Conservation (phyloP, 2,329 filamentous ascomycete species). For the Neodidymelliopsis sp. region DNA sequence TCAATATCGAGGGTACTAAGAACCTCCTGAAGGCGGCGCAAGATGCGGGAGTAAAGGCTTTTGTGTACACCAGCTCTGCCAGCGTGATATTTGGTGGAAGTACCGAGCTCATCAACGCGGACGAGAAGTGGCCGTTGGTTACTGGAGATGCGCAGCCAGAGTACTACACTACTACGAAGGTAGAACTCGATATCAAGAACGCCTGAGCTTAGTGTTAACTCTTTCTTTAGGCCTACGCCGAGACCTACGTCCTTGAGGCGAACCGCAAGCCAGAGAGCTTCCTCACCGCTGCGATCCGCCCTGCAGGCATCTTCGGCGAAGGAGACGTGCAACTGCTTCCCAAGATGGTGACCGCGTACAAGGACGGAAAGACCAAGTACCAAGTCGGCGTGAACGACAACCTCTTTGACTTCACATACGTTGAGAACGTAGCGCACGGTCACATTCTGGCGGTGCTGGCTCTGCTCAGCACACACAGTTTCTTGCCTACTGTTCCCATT, state of each 20-base stretch:
- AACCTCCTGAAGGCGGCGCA: conserved; percentile 57
- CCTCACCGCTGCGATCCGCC: conserved; percentile 59
- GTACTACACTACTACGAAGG: conserved; percentile 61
- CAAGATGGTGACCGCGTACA: conserved; percentile 54
- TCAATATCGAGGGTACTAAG: conserved; percentile 61
- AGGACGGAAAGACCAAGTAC: conserved; percentile 57
- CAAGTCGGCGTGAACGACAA: conserved; percentile 62
- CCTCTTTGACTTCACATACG: conserved; percentile 63
- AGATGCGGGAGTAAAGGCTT: conserved; percentile 59
- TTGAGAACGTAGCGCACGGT: conserved; percentile 60
- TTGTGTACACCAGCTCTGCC: conserved; percentile 62
- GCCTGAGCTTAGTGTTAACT: not conserved
- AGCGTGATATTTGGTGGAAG: conserved; percentile 57
- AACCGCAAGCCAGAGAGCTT: conserved; percentile 57
- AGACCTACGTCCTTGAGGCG: conserved; percentile 57
- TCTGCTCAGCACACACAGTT: conserved; percentile 55
- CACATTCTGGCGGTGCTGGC: conserved; percentile 60
- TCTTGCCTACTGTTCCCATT: conserved; percentile 49
- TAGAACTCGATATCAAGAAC: conserved; percentile 12
- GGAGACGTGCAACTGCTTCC: conserved; percentile 57
- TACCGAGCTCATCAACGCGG: conserved; percentile 57
- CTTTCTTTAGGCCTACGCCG: conserved; percentile 52
- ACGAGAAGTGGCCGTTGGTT: conserved; percentile 57
- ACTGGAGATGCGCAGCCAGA: conserved; percentile 57
- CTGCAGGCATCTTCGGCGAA: conserved; percentile 61